Base-by-base conservation (phyloP, 2,329 filamentous ascomycete species). In the Penicillium sp. region DNA sequence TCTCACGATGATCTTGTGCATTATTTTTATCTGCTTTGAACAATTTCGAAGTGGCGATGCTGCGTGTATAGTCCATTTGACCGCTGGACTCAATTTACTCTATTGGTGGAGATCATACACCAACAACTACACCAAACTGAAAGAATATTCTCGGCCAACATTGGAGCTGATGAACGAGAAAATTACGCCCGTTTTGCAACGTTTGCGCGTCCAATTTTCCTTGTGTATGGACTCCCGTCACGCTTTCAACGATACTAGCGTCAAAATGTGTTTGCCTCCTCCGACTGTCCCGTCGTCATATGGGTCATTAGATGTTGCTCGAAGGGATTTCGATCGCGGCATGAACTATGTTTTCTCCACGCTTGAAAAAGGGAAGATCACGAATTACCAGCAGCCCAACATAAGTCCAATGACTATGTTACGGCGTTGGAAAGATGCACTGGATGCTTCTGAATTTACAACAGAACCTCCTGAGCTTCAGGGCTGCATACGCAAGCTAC, bases 141-240 rank as follows among this genome's bases (percentile, higher is more conserved):
- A 40, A 19, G 32, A 49, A 39, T 54, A 54, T 18, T 49, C 45
- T 30, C 51, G 51, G 0, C 39, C 51, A 3, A 45, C 45, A 4
- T 13, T 49, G 8, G 45, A 54, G 14, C 26, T 49, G 11, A 49
- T 54, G 16, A 54, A 54, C 16, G 29, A 54, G 7, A 16, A 54
- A 14, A 54, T 54, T 14, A 54, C 39, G 4, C 45, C 51, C 8
- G n/a, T 42, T 2, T 16, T 54, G 4, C 51, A 53, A 30, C 45
- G 51, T 4, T 23, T 53, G 19, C 51, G 51, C 2, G 51, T 53
- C 6, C 51, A 53, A 29, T 53, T 53, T 6, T 53, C 51, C 13
- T n/a, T 53, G 18, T 53, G 51, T n/a, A 53, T 49, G 51, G 51
- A 53, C 27, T 48, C 51, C 7, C 45, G 51, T 9, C 51, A 53